Base-by-base conservation (phyloP, 2,329 filamentous ascomycete genomes). In the Cryphonectria japonica region DNA sequence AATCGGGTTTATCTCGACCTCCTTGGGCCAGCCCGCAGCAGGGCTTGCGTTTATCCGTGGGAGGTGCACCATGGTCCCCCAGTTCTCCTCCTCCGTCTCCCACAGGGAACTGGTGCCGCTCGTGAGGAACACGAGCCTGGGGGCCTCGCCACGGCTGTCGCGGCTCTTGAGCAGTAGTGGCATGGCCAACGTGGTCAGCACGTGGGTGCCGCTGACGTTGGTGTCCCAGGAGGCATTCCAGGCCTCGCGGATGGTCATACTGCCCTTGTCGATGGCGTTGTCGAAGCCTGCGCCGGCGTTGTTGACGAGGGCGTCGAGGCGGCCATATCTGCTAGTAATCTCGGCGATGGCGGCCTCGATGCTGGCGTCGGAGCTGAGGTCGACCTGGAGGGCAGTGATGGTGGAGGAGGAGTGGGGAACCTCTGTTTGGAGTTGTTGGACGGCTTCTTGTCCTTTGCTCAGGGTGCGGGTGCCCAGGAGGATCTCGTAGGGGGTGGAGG, bases 231-330 rank as follows among this genome's bases (percentile, higher is more conserved):
- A 76, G 66, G 82, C 80, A 74, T 85, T 86, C 75, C 83, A 85
- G 29, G 79, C 76, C 54, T 82, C 78, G 16, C 86, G 83, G 19
- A 82, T 74, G n/a, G 75, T 72, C 68, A 76, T 70, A 73, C 78
- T 69, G 39, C 73, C 72, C 16, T 65, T 50, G 67, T 67, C 13
- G 73, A 81, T 76, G 7, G 80, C 72, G 7, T 34, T 34, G 71
- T 88, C 86, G 74, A 85, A 85, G 37, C 76, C 75, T 39, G 79
- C 83, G 26, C 85, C 83, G 82, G 68, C 88, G 68, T 90, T 90
- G 78, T 89, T 89, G 71, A 90, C 77, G 1, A 90, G 81, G 0
- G 81, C 77, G 67, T 90, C 87, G 1, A 90, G 61, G 22, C 77
- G 81, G 26, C 84, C 85, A 72, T 81, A 80, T 22, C 79, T 80